These are phyloP conservation scores for Musa troglodytarum DNA, from an alignment of 176 grass and related monocot genomes.

Conservation along the genomic window DNA sequence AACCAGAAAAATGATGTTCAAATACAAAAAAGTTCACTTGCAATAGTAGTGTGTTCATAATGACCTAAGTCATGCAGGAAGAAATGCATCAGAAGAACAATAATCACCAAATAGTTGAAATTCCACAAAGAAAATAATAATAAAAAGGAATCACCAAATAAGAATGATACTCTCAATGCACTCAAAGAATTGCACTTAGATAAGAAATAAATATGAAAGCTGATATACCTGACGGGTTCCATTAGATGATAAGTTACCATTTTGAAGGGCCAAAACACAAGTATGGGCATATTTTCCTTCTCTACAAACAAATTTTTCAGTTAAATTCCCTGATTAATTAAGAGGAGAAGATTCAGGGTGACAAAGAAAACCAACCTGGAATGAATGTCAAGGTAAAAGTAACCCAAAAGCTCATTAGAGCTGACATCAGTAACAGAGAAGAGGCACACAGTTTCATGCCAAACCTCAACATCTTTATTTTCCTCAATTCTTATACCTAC, in stretches of 20 bases:
- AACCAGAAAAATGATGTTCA: too few species aligned
- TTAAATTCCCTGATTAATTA: background rate
- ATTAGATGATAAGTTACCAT: constrained; percentile 70
- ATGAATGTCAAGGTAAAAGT: constrained; percentile 85
- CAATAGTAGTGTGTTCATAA: too few species aligned
- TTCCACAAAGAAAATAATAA: background rate
- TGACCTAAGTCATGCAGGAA: too few species aligned
- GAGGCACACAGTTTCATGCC: constrained; percentile 79
- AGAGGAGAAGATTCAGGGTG: constrained; percentile 10
- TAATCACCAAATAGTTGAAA: background rate
- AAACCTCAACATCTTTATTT: constrained; percentile 66
- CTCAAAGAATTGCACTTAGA: too few species aligned
- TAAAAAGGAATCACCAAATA: background rate
- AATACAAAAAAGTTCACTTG: too few species aligned
- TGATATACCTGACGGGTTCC: constrained; percentile 57
- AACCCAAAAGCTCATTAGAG: constrained; percentile 75
- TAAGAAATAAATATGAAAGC: too few species aligned
- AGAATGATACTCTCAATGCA: background rate
- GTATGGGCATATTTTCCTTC: constrained; percentile 85
- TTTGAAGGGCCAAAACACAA: constrained; percentile 89
- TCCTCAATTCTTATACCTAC: constrained; percentile 75
- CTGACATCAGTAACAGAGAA: constrained; percentile 75
- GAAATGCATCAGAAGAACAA: too few species aligned
- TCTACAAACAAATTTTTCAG: constrained; percentile 36
- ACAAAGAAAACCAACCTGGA: constrained; percentile 53